A percentile compares a stretch with the other conserved stretches of the same genome.
Conservation (phyloP, 2,329 filamentous ascomycete genomes). For the Fusarium subglutinans region DNA sequence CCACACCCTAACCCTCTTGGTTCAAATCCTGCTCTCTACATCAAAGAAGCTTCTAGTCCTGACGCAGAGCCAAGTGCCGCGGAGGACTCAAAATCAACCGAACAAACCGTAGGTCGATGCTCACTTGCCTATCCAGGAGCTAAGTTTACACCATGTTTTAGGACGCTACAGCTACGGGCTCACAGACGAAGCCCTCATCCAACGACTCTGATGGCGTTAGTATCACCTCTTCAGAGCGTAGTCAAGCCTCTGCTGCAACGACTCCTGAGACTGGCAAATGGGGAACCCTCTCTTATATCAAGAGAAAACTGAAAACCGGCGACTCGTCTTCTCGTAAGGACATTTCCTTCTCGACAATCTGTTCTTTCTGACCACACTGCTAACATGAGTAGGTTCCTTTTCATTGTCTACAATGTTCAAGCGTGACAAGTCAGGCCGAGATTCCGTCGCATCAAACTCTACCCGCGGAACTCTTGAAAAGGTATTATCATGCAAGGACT, state of each 20-base stretch:
- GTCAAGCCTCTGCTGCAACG: not conserved
- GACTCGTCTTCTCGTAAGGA: conserved; percentile 5
- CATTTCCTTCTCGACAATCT: not conserved
- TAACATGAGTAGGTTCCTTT: conserved; percentile 7
- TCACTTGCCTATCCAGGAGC: too few species aligned
- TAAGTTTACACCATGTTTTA: not conserved
- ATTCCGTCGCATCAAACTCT: not conserved
- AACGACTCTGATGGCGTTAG: not conserved
- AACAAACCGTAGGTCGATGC: not conserved
- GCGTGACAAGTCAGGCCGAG: not conserved
- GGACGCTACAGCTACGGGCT: not conserved
- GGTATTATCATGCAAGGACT: not conserved
- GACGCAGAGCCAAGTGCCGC: not conserved
- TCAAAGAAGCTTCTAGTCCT: not conserved
- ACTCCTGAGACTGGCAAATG: not conserved
- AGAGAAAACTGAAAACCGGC: not conserved
- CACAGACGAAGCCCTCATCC: not conserved
- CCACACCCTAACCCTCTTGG: not conserved
- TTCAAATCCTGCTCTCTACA: not conserved
- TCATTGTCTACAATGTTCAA: not conserved
- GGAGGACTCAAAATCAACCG: not conserved
- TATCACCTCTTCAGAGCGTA: not conserved
- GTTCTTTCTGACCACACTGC: not conserved
- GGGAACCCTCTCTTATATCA: not conserved
- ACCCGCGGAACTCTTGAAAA: not conserved